A percentile compares a stretch with the other conserved stretches of the same genome.
Conservation (phyloP, 2,329 filamentous ascomycete genomes). For the Macrophomina phaseolina region DNA sequence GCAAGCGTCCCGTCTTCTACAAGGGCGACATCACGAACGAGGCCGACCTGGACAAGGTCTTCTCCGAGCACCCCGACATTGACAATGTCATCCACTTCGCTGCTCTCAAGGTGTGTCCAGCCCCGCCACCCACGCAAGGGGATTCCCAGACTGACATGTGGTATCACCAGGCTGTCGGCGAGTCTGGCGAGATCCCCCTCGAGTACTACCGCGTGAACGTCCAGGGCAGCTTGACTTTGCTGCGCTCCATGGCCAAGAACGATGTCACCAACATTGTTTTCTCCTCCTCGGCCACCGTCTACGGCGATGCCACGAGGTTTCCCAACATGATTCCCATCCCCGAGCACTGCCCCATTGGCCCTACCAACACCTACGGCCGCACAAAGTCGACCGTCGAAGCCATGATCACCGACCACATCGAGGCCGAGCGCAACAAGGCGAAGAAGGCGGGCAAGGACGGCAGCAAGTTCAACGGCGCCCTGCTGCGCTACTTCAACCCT, state of each 20-base stretch:
- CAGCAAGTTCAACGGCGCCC: slow-evolving; percentile 83
- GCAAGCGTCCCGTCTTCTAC: slow-evolving; percentile 85
- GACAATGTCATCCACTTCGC: slow-evolving; percentile 99
- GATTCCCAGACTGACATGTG: slow-evolving; percentile 26
- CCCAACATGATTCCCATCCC: slow-evolving; percentile 99
- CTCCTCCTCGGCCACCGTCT: slow-evolving; percentile 96
- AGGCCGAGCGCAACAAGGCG: slow-evolving; percentile 81
- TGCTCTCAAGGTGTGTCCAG: slow-evolving; percentile 77
- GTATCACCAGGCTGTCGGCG: slow-evolving; percentile 80
- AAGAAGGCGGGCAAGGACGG: slow-evolving; percentile 76
- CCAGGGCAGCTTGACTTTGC: slow-evolving; percentile 84
- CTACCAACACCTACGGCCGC: slow-evolving; percentile 96
- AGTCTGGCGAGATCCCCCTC: slow-evolving; percentile 90
- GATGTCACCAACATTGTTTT: slow-evolving; percentile 98
- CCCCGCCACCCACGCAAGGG: neutral
- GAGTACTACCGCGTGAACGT: slow-evolving; percentile 99
- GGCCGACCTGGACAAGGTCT: slow-evolving; percentile 81
- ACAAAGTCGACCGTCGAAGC: slow-evolving; percentile 93
- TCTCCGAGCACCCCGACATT: slow-evolving; percentile 86
- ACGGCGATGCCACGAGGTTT: slow-evolving; percentile 95
- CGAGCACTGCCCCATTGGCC: slow-evolving; percentile 92
- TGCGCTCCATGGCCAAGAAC: slow-evolving; percentile 85
- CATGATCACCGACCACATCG: slow-evolving; percentile 89
- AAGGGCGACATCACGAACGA: slow-evolving; percentile 89
- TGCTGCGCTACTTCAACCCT: slow-evolving; percentile 98